Evolutionary conservation across 2,329 filamentous ascomycete genomes (phyloP).

Genomic region (Monosporascus sp.): DNA sequence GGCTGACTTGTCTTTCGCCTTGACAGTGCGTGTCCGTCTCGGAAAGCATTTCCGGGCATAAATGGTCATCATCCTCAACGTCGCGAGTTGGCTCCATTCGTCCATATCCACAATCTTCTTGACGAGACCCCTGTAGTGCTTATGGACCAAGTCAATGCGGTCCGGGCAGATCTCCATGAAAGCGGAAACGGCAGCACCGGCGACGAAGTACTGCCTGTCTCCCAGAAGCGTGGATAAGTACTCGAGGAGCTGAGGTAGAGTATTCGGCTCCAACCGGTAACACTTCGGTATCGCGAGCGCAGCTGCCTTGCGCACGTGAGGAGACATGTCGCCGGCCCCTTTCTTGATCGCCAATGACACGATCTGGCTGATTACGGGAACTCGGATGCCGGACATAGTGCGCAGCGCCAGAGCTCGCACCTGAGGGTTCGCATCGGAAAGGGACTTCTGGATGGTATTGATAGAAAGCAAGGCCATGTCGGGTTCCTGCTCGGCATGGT

Average conservation of each 20-base stretch:
- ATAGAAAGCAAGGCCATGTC: conserved; percentile 94
- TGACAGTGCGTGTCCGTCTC: conserved; percentile 54
- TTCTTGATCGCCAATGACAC: conserved; percentile 94
- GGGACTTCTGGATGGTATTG: conserved; percentile 97
- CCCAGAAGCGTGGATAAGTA: conserved; percentile 73
- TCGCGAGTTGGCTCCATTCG: conserved; percentile 91
- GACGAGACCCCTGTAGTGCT: conserved; percentile 78
- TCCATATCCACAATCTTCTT: conserved; percentile 98
- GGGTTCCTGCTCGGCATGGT: conserved; percentile 93
- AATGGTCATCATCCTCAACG: conserved; percentile 71
- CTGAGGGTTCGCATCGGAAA: conserved; percentile 87
- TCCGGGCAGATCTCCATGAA: conserved; percentile 89
- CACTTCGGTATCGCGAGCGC: conserved; percentile 95
- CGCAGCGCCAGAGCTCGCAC: conserved; percentile 87
- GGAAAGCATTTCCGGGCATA: conserved; percentile 91
- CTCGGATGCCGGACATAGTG: conserved; percentile 96
- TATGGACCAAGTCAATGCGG: conserved; percentile 81
- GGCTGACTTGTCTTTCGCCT: conserved; percentile 28
- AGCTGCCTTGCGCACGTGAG: conserved; percentile 86
- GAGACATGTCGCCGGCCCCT: conserved; percentile 88
- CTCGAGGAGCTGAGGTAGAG: conserved; percentile 77
- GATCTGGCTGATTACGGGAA: conserved; percentile 96
- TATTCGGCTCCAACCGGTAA: conserved; percentile 82
- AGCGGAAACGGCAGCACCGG: conserved; percentile 83
- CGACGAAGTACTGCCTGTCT: conserved; percentile 95